A percentile compares a stretch with the other conserved stretches of the same genome.
These are phyloP conservation scores for Saturnispora kantuleensis DNA, from an alignment of 805 yeast species.

Conservation along the genomic window DNA sequence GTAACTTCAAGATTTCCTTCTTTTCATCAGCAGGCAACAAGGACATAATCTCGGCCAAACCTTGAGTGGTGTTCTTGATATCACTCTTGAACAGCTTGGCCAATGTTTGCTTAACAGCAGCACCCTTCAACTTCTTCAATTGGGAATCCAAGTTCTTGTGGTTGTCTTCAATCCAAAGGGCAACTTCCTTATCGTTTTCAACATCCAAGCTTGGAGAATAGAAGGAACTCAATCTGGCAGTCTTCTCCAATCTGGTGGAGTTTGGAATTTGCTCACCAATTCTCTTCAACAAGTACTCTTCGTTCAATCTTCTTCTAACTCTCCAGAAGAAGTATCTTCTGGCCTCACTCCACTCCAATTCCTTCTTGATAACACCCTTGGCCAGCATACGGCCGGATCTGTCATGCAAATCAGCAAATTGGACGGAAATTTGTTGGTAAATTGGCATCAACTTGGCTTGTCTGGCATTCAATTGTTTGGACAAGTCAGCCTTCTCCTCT, in stretches of 20 bases:
- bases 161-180: constrained; percentile 77
- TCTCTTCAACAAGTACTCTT: constrained; percentile 74
- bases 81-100: constrained; percentile 50
- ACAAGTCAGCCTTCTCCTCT: constrained; percentile 57
- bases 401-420: constrained; percentile 97
- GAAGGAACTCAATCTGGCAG: constrained; percentile 83
- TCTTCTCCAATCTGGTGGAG: constrained; percentile 66
- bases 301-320: constrained; percentile 88
- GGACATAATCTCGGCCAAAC: constrained; percentile 44
- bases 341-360: constrained; percentile 74
- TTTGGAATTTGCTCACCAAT: constrained; percentile 53
- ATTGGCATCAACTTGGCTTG: constrained; percentile 76
- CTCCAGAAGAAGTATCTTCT: constrained; percentile 99
- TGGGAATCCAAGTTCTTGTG: constrained; percentile 51
- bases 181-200: constrained; percentile 68
- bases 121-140: constrained; percentile 56
- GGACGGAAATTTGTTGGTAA: constrained; percentile 85
- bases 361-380: constrained; percentile 81
- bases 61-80: constrained; percentile 41
- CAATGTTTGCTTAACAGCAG: constrained; percentile 54
- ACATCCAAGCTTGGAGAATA: constrained; percentile 60
- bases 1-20: constrained; percentile 29
- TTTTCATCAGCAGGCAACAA: constrained; percentile 46
- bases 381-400: constrained; percentile 96
- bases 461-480: constrained; percentile 63